These are phyloP conservation scores for Fistulifera solaris DNA, from an alignment of 108 stramenopile species.

Conservation along the genomic window DNA sequence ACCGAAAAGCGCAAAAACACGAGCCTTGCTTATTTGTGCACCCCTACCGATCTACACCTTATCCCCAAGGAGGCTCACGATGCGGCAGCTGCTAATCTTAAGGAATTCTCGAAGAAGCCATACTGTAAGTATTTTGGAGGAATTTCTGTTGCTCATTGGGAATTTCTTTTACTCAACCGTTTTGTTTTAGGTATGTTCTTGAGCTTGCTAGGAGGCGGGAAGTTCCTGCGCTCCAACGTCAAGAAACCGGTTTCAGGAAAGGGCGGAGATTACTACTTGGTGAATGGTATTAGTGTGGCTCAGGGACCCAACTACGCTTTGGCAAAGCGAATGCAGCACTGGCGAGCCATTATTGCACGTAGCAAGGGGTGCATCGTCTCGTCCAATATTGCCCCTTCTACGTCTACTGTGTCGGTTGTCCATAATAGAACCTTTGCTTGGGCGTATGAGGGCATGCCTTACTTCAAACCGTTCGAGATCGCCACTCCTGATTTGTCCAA, in stretches of 20 bases:
- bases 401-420: constrained; percentile 88
- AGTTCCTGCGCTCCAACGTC: constrained; percentile 69
- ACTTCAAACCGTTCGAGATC: constrained; percentile 93
- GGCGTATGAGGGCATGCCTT: constrained; percentile 98
- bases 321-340: constrained; percentile 98
- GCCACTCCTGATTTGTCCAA: constrained; percentile 95
- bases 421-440: constrained; percentile 94
- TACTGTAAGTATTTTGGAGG: constrained; percentile 40
- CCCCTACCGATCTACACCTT: constrained; percentile 96
- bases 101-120: constrained; percentile 43
- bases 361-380: constrained; percentile 87
- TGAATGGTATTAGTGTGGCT: constrained; percentile 88
- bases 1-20: constrained; percentile 69
- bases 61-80: constrained; percentile 86
- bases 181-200: constrained; percentile 40
- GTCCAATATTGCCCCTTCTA: constrained; percentile 94
- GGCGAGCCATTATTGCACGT: constrained; percentile 90
- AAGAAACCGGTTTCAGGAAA: constrained; percentile 49
- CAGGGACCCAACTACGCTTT: constrained; percentile 97
- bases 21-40: constrained; percentile 94
- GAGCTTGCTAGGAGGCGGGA: constrained; percentile 55
- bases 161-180: neutral
- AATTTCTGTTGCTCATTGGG: neutral
- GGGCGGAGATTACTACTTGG: constrained; percentile 59
- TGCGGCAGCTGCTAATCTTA: constrained; percentile 62